A percentile compares a stretch with the other conserved stretches of the same genome.
Conservation (phyloP, 176 grass and related monocot genomes). For the Carex cristatella region DNA sequence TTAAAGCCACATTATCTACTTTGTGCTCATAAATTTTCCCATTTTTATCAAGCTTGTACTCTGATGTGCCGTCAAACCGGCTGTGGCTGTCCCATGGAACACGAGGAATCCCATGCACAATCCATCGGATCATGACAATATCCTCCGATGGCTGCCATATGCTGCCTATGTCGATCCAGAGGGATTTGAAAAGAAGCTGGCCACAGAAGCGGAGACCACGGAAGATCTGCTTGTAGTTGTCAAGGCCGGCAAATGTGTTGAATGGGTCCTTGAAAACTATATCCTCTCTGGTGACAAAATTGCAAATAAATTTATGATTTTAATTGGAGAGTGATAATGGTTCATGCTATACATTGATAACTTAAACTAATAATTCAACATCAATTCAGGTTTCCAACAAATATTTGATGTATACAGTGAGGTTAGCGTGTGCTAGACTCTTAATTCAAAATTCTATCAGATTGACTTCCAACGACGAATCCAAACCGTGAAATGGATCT, state of each 20-base stretch:
- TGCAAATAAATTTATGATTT: conserved; percentile 18
- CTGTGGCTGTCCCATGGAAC: conserved; percentile 86
- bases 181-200: conserved; percentile 66
- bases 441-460: too few species aligned
- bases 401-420: neutral
- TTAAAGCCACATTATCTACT: conserved; percentile 82
- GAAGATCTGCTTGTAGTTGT: conserved; percentile 87
- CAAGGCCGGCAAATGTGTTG: conserved; percentile 69
- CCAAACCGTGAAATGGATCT: too few species aligned
- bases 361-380: neutral
- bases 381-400: neutral
- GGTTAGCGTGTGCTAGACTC: too few species aligned
- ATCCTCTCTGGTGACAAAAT: conserved; percentile 67
- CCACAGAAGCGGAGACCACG: conserved; percentile 62
- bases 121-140: conserved; percentile 96
- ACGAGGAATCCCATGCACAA: conserved; percentile 73
- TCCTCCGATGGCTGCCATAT: conserved; percentile 94
- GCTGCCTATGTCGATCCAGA: conserved; percentile 80
- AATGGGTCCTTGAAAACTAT: conserved; percentile 86
- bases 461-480: too few species aligned
- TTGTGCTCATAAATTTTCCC: conserved; percentile 92
- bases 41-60: conserved; percentile 83
- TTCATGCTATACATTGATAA: neutral
- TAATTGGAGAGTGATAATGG: neutral
- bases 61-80: conserved; percentile 84